Evolutionary conservation across 2,329 filamentous ascomycete genomes (phyloP), one percentile per base, ranked within the genome.

Genomic region (Mycosphaerelloides madeirae): DNA sequence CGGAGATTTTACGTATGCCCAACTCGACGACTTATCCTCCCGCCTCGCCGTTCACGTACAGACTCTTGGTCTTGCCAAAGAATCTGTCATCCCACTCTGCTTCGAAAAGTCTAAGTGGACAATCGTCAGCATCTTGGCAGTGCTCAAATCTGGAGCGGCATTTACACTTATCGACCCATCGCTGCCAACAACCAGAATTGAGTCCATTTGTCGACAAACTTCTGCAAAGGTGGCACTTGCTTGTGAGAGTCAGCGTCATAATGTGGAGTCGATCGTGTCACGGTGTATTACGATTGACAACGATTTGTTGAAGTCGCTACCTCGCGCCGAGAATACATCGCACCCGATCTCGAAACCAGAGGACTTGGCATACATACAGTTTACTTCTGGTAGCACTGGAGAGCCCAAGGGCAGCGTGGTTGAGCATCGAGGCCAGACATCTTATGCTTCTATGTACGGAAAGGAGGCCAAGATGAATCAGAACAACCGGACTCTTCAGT

Each of bases 21-120:
- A 48, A 31, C 29, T 48, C 13, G 35, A 41, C 13, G 8, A 46
- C 7, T 14, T 16, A n/a, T 40, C 43, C 15, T 15, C 37, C 12
- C 14, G 31, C 3, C 29, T 46, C 9, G 22, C 43, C 12, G n/a
- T 15, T 7, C 2, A 28, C 9, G 8, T 46, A 6, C 14, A 35
- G 6, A 22, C 3, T 14, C n/a, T 7, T 12, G 32, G 16, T 14
- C 19, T 41, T n/a, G 18, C 14, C n/a, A 20, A 14, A 16, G 37
- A 13, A 13, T 34, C 29, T 14, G 31, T 37, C 12, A 62, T 69
- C 1, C 65, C 66, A 4, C 59, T 65, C 3, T 65, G 64, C 40
- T 67, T 68, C 35, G 65, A 68, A 36, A 68, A 68, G 52, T 66
- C 63, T 25, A 43, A 49, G 5, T 67, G 60, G 43, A 59, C 61